Conservation (phyloP, 495 filamentous ascomycete species). For the Xylaria cubensis region DNA sequence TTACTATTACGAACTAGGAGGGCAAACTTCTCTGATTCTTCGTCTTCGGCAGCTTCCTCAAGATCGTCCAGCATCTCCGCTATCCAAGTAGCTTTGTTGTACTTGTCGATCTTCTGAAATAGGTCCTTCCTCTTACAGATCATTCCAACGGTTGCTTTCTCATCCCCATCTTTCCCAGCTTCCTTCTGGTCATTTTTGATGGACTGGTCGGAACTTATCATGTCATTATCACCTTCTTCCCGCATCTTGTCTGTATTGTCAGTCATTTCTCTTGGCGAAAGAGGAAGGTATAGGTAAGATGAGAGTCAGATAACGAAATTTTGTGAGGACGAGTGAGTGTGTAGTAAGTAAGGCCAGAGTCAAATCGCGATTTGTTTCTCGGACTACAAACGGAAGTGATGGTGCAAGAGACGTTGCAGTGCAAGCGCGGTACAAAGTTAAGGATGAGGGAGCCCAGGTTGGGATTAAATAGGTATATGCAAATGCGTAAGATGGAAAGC, state of each 20-base stretch:
- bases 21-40: background rate
- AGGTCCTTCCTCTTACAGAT: constrained; percentile 1
- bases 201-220: background rate
- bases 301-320: background rate
- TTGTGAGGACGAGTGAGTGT: background rate
- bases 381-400: background rate
- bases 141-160: background rate
- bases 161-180: background rate
- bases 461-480: constrained; percentile 1
- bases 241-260: background rate
- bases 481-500: background rate
- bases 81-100: constrained; percentile 8
- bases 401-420: background rate
- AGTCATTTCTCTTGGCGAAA: background rate
- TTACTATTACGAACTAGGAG: constrained; percentile 10
- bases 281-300: background rate
- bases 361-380: background rate
- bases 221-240: background rate
- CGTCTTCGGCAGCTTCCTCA: constrained; percentile 9
- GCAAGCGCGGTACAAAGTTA: background rate
- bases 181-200: background rate
- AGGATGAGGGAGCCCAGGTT: background rate
- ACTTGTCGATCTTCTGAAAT: background rate
- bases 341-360: background rate
- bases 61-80: background rate